Percentiles rank a stretch among this genome's conserved stretches.
Conservation (phyloP, 2,329 filamentous ascomycete genomes). For the Chaetomiaceae sp. region DNA sequence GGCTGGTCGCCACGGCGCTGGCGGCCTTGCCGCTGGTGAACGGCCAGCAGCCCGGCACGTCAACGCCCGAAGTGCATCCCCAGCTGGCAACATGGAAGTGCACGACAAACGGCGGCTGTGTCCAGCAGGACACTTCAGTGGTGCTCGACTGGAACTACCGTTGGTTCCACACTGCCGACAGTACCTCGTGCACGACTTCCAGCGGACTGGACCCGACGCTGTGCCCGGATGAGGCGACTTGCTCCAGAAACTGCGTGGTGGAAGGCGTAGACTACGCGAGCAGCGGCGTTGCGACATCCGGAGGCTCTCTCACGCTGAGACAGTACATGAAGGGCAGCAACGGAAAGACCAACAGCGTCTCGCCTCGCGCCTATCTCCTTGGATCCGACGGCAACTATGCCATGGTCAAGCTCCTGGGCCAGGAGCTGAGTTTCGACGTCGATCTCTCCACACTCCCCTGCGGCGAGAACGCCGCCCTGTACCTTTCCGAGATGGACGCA, state of each 20-base stretch:
- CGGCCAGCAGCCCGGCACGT: not conserved
- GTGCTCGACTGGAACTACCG: slow-evolving; percentile 5
- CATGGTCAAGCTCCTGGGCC: slow-evolving; percentile 51
- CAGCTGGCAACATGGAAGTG: slow-evolving; percentile 3
- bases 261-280: slow-evolving; percentile 23
- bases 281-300: slow-evolving; percentile 32
- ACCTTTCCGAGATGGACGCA: slow-evolving; percentile 53
- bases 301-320: slow-evolving; percentile 39
- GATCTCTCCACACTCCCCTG: slow-evolving; percentile 58
- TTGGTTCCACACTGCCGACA: not conserved
- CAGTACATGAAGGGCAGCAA: slow-evolving; percentile 27
- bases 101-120: slow-evolving; percentile 1
- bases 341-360: slow-evolving; percentile 5
- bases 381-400: slow-evolving; percentile 50
- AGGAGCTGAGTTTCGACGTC: slow-evolving; percentile 61
- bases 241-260: slow-evolving; percentile 25
- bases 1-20: not conserved
- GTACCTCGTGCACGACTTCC: not conserved
- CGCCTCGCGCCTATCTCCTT: slow-evolving; percentile 54
- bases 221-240: slow-evolving; percentile 32
- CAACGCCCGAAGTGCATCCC: not conserved
- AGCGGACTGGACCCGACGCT: not conserved
- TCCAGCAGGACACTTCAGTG: slow-evolving; percentile 5
- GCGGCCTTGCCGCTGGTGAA: not conserved
- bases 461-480: slow-evolving; percentile 62